Percentiles rank a stretch among this genome's conserved stretches.
phyloP scores from a whole-genome alignment of 1,284 basidiomycete genomes.

The Ustilago lituana region DNA sequence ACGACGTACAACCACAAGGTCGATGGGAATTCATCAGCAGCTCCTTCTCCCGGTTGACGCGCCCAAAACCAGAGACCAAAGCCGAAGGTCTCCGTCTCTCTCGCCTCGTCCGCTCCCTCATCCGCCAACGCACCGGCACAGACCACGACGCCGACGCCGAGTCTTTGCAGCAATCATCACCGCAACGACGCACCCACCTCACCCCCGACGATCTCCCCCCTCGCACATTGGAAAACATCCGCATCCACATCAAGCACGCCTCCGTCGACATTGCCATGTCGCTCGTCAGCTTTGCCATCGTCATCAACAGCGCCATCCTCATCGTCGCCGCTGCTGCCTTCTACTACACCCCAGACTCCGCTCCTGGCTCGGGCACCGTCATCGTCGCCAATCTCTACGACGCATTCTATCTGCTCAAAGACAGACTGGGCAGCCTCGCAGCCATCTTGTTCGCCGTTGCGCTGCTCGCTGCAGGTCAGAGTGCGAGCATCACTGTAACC shows the following conservation, averaged over 20 bases:
- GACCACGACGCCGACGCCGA: constrained; percentile 7
- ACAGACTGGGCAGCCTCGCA: constrained; percentile 44
- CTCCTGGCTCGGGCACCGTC: constrained; percentile 27
- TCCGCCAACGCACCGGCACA: constrained; percentile 6
- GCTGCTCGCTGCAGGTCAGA: constrained; percentile 79
- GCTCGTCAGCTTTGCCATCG: constrained; percentile 70
- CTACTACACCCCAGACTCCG: constrained; percentile 47
- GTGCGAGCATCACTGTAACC: constrained; percentile 90
- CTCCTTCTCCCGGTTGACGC: constrained; percentile 11
- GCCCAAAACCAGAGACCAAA: constrained; percentile 15
- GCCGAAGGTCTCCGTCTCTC: constrained; percentile 18
- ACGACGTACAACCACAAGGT: constrained; percentile 1
- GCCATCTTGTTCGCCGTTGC: constrained; percentile 64
- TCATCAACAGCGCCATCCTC: constrained; percentile 81
- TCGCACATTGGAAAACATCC: constrained; percentile 38
- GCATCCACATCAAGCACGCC: constrained; percentile 61
- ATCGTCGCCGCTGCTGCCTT: constrained; percentile 71
- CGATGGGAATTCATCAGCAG: constrained; percentile 12
- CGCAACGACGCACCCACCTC: constrained; percentile 1
- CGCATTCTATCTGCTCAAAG: constrained; percentile 58
- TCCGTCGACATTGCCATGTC: constrained; percentile 65
- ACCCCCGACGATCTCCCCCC: constrained; percentile 18
- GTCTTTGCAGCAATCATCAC: not conserved
- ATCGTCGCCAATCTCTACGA: constrained; percentile 60
- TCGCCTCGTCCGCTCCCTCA: constrained; percentile 20